These are phyloP conservation scores for Dysphania ambrosioides DNA, from an alignment of 148 eudicot genomes.

Conservation along the genomic window DNA sequence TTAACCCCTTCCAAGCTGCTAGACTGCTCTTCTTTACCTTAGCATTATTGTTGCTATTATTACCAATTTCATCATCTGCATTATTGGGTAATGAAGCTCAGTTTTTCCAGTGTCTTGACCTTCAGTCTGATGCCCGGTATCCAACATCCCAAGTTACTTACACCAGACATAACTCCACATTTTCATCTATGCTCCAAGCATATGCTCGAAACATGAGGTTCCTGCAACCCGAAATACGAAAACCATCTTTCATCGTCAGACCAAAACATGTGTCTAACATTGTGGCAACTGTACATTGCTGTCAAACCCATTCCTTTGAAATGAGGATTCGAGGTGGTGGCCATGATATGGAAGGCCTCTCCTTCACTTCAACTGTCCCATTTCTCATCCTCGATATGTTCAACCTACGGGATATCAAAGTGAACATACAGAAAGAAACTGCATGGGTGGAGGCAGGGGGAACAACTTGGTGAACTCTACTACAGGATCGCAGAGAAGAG, in stretches of 20 bases:
- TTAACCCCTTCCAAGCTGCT: neutral
- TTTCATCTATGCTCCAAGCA: slow-evolving; percentile 6
- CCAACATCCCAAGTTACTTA: slow-evolving; percentile 20
- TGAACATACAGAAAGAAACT: neutral
- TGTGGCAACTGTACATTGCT: slow-evolving; percentile 12
- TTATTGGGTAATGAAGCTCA: neutral
- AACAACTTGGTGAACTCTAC: neutral
- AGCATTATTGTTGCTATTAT: neutral
- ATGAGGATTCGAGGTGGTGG: neutral
- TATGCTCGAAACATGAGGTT: slow-evolving; percentile 16
- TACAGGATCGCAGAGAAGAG: neutral
- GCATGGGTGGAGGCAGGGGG: neutral
- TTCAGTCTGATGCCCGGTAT: neutral
- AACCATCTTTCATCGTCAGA: slow-evolving; percentile 19
- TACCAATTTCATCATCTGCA: neutral
- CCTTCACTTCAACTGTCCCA: neutral
- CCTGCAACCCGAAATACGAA: slow-evolving; percentile 2
- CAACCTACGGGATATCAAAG: neutral
- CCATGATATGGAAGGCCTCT: neutral
- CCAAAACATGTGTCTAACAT: slow-evolving; percentile 14
- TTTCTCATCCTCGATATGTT: neutral
- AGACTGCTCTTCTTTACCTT: neutral
- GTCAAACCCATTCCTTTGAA: neutral
- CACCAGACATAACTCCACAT: slow-evolving; percentile 20
- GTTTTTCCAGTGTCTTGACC: slow-evolving; percentile 17